A percentile compares a stretch with the other conserved stretches of the same genome.
These are phyloP conservation scores for Colletotrichum somersetense DNA, from an alignment of 2,329 filamentous ascomycete species.

Conservation along the genomic window DNA sequence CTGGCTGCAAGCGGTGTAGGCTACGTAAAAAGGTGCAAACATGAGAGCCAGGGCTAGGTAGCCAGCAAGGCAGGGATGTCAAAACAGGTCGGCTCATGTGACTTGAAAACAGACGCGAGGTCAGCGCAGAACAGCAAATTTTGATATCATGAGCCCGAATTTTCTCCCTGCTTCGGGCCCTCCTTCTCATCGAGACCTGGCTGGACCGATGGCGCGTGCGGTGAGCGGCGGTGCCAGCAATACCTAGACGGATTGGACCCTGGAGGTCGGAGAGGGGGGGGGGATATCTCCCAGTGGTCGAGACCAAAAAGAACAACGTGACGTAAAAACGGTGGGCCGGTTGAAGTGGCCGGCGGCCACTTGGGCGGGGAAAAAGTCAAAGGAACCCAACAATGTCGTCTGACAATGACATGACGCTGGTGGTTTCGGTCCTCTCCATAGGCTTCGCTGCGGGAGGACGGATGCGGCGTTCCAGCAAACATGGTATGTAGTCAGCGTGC, in stretches of 20 bases:
- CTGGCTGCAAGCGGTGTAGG: conserved; percentile 2
- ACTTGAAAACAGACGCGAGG: conserved; percentile 36
- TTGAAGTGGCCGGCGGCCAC: conserved; percentile 34
- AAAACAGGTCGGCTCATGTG: conserved; percentile 38
- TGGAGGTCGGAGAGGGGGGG: conserved; percentile 9
- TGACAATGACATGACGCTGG: background rate
- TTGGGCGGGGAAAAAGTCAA: background rate
- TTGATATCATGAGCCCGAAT: conserved; percentile 33
- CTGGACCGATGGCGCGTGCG: conserved; percentile 37
- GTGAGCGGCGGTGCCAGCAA: conserved; percentile 17
- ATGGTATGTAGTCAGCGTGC: background rate
- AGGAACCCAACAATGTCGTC: conserved; percentile 13
- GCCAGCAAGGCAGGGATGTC: conserved; percentile 28
- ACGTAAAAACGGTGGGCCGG: conserved; percentile 38
- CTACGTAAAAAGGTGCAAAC: background rate
- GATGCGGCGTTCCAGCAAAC: conserved; percentile 9
- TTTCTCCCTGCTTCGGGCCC: conserved; percentile 20
- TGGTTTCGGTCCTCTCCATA: conserved; percentile 6
- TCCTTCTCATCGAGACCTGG: conserved; percentile 1
- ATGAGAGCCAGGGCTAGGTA: conserved; percentile 4
- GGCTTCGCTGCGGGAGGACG: background rate
- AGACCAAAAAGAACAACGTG: conserved; percentile 27
- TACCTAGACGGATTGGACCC: conserved; percentile 10
- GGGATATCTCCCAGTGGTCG: background rate
- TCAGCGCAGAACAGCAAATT: conserved; percentile 23